These are phyloP conservation scores for Solanum chaucha DNA, from an alignment of 257 asterid genomes.

Conservation along the genomic window DNA sequence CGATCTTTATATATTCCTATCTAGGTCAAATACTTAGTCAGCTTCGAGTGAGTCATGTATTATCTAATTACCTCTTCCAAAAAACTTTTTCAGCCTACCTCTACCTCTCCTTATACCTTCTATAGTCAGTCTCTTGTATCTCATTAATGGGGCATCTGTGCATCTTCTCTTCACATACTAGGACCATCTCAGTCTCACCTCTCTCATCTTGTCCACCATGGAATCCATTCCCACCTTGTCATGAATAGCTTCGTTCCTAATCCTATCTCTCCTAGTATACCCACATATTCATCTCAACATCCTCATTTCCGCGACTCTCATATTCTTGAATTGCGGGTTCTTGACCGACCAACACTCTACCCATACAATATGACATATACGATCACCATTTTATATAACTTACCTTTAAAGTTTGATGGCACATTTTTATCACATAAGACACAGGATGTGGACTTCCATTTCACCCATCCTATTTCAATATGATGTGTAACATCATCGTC, in stretches of 20 bases:
- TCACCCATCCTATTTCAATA: neutral
- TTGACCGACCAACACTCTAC: neutral
- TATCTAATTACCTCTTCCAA: too few relatives aligned
- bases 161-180: neutral
- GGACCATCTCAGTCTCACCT: neutral
- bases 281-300: too few relatives aligned
- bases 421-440: neutral
- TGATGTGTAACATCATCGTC: neutral
- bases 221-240: neutral
- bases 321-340: neutral
- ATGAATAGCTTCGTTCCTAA: neutral
- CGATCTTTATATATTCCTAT: too few relatives aligned
- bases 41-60: neutral
- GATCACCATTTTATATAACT: neutral
- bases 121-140: neutral
- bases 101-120: neutral
- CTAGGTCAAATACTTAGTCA: neutral
- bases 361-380: neutral
- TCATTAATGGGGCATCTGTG: neutral
- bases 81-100: neutral
- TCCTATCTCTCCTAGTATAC: neutral
- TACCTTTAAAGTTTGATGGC: neutral
- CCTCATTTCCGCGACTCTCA: neutral
- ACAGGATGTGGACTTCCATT: accelerated
- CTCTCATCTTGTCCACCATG: neutral